These are phyloP conservation scores for Xenosphaeropsis pyriputrescens DNA, from an alignment of 2,329 filamentous ascomycete species.

Conservation along the genomic window DNA sequence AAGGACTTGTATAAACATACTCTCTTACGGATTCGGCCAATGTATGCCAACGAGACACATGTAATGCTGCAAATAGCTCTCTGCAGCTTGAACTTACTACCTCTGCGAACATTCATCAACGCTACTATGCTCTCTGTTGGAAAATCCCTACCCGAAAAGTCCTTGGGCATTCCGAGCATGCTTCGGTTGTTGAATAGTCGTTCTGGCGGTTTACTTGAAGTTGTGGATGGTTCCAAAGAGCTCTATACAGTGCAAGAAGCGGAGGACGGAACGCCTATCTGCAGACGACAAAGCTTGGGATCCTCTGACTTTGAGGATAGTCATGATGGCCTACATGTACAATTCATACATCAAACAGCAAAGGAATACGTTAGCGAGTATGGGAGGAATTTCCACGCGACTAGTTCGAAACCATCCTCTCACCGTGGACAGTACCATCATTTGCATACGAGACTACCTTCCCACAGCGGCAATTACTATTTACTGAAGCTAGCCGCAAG, in stretches of 20 bases:
- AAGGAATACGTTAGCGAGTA: slow-evolving; percentile 3
- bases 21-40: slow-evolving; percentile 4
- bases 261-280: too few relatives aligned
- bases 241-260: background rate
- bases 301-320: too few relatives aligned
- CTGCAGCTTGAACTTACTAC: slow-evolving; percentile 4
- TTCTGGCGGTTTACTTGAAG: slow-evolving; percentile 5
- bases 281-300: too few relatives aligned
- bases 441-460: too few relatives aligned
- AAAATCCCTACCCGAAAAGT: too few relatives aligned
- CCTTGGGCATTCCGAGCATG: background rate
- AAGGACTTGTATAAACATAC: slow-evolving; percentile 7
- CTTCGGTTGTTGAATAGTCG: slow-evolving; percentile 1
- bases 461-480: too few relatives aligned
- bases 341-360: slow-evolving; percentile 7
- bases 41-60: slow-evolving; percentile 7
- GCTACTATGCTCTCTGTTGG: background rate
- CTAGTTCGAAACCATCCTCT: too few relatives aligned
- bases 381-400: too few relatives aligned
- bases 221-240: background rate
- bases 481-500: too few relatives aligned
- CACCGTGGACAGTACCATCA: too few relatives aligned
- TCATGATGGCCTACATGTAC: background rate
- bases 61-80: slow-evolving; percentile 9
- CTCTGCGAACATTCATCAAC: slow-evolving; percentile 3